A percentile compares a stretch with the other conserved stretches of the same genome.
Conservation (phyloP, 371 early-diverging fungal genomes). For the Neoconidiobolus thromboides region DNA sequence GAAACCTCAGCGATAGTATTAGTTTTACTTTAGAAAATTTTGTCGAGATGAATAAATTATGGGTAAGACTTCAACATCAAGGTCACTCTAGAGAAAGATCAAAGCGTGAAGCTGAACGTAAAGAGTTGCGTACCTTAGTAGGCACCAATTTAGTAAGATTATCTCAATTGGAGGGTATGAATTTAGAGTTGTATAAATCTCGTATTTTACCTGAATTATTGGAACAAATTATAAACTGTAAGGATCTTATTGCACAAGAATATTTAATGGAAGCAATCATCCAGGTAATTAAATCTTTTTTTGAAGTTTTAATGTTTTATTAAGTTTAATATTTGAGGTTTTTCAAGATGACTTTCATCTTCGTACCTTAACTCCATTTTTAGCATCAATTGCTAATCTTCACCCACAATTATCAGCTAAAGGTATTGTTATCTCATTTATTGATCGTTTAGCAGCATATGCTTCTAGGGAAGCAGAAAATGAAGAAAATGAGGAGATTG, state of each 20-base stretch:
- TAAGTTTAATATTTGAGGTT: constrained; percentile 22
- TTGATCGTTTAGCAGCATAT: constrained; percentile 74
- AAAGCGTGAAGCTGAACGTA: constrained; percentile 83
- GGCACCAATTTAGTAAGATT: constrained; percentile 92
- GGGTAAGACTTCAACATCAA: constrained; percentile 94
- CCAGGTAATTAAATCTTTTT: constrained; percentile 32
- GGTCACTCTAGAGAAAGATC: constrained; percentile 83
- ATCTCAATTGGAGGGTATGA: constrained; percentile 74
- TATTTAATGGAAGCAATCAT: constrained; percentile 96
- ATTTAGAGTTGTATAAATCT: constrained; percentile 59
- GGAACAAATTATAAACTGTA: constrained; percentile 86
- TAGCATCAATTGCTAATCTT: constrained; percentile 74
- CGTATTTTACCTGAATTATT: constrained; percentile 74
- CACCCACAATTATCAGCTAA: constrained; percentile 84
- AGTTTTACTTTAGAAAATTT: constrained; percentile 88
- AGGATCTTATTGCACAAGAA: constrained; percentile 95
- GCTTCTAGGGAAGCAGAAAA: constrained; percentile 45
- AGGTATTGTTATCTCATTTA: constrained; percentile 76
- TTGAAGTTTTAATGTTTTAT: not conserved
- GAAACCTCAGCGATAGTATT: constrained; percentile 71
- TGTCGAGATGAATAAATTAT: constrained; percentile 96
- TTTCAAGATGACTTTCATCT: constrained; percentile 93
- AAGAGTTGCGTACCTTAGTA: constrained; percentile 80
- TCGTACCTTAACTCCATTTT: constrained; percentile 66
- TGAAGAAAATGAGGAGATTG: constrained; percentile 12